Conservation (phyloP, 805 yeast species). For the Myxozyma udenii region DNA sequence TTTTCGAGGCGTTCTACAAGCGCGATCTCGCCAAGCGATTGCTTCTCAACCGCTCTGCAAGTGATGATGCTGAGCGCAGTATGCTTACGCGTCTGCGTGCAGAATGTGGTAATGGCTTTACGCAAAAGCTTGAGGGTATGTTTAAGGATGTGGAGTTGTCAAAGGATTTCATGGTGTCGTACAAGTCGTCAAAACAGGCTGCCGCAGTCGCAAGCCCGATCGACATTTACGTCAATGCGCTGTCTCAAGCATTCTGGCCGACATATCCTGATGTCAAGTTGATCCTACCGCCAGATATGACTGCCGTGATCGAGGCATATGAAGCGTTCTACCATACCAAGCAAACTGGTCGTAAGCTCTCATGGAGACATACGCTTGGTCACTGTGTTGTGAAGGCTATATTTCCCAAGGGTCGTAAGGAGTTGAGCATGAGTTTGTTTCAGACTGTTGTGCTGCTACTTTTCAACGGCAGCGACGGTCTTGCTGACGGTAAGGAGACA, state of each 20-base stretch:
- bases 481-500: slow-evolving; percentile 16
- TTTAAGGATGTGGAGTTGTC: slow-evolving; percentile 70
- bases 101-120: slow-evolving; percentile 75
- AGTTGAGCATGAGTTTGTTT: slow-evolving; percentile 32
- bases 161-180: slow-evolving; percentile 43
- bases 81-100: slow-evolving; percentile 65
- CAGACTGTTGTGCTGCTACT: slow-evolving; percentile 36
- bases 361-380: slow-evolving; percentile 36
- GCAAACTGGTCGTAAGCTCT: slow-evolving; percentile 31
- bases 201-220: slow-evolving; percentile 31
- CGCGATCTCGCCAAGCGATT: slow-evolving; percentile 82
- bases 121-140: slow-evolving; percentile 83
- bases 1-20: slow-evolving; percentile 80
- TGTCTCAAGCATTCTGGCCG: slow-evolving; percentile 38
- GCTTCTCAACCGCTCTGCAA: slow-evolving; percentile 47
- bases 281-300: slow-evolving; percentile 34
- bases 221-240: slow-evolving; percentile 32
- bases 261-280: slow-evolving; percentile 32
- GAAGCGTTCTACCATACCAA: slow-evolving; percentile 30
- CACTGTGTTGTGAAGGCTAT: slow-evolving; percentile 35
- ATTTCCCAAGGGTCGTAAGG: slow-evolving; percentile 36
- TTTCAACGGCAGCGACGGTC: slow-evolving; percentile 27
- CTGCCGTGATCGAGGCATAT: slow-evolving; percentile 29
- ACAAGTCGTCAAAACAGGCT: slow-evolving; percentile 23
- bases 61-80: slow-evolving; percentile 64